Evolutionary conservation across 176 grass and related monocot genomes (phyloP), one percentile per base, ranked within the genome.

Genomic region (Urochloa ruziziensis): DNA sequence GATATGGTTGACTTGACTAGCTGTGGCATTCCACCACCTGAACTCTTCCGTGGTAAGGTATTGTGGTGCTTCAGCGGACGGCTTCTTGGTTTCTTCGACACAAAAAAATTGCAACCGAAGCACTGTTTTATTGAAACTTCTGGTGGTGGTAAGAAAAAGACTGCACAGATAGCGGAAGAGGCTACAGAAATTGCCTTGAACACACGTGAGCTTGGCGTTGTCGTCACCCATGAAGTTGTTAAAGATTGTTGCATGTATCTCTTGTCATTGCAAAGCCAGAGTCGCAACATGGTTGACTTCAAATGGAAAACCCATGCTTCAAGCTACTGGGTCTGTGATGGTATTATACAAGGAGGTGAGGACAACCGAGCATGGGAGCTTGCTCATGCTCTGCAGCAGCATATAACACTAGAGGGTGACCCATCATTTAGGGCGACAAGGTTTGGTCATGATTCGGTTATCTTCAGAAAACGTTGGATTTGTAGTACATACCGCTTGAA

Each of bases 321-420:
- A 0, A 28, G 46, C 64, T 85, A 48, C 19, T 85, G 27, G 83
- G 63, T 85, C 25, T 85, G 74, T 0, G 73, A 77, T 77, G 73
- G 73, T 7, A 28, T 54, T 23, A 14, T 23, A 54, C 6, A 2
- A 39, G 64, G 64, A n/a, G 24, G 56, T 24, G 4, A 19, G 0
- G 17, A 59, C 3, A n/a, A 67, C 7, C 2, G 54, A 7, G 16
- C 19, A 37, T 85, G 83, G 84, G 54, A 86, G 0, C 0, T 12
- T 32, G 43, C 30, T 12, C 7, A 11, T 53, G 67, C 56, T 63
- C 1, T 86, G 12, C 43, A 62, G 21, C 67, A 73, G 1, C 7
- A 80, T 6, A 10, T 79, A 0, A 4, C n/a, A 29, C 0, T 79
- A 10, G 75, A 62, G 11, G 24, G 25, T 7, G 59, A 9, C 63